A percentile compares a stretch with the other conserved stretches of the same genome.
Evolutionary conservation across 1,284 basidiomycete species (phyloP).

Genomic region (Puccinia coronata): DNA sequence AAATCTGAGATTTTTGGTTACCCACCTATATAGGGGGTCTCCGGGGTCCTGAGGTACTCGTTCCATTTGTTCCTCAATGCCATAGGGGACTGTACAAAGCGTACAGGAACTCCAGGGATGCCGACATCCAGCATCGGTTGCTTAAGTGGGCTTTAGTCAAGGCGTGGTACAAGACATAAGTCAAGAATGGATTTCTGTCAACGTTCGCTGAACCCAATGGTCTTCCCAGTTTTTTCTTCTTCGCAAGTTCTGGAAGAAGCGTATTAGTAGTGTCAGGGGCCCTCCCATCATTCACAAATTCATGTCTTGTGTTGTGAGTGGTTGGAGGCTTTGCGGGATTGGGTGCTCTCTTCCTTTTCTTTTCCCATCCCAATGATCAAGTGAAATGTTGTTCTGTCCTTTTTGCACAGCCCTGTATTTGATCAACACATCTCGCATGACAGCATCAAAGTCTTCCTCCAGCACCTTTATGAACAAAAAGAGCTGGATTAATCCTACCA

Average conservation of each 20-base stretch:
- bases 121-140: background rate
- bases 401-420: background rate
- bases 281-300: background rate
- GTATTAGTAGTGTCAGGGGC: background rate
- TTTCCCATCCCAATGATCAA: background rate
- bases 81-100: no score
- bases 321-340: background rate
- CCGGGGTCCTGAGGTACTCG: no score
- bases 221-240: background rate
- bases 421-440: background rate
- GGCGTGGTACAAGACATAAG: background rate
- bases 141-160: background rate
- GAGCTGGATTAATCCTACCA: background rate
- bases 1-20: no score
- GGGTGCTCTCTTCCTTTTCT: background rate
- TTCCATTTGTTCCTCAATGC: no score
- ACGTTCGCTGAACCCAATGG: background rate
- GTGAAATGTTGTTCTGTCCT: background rate
- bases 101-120: background rate
- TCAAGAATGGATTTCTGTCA: background rate
- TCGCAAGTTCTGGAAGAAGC: background rate
- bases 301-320: background rate
- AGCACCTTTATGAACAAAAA: background rate
- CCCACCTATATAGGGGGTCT: no score
- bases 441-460: no score